Conservation (phyloP, 352 stramenopile genomes). For the Globisporangium cylindrosporum region DNA sequence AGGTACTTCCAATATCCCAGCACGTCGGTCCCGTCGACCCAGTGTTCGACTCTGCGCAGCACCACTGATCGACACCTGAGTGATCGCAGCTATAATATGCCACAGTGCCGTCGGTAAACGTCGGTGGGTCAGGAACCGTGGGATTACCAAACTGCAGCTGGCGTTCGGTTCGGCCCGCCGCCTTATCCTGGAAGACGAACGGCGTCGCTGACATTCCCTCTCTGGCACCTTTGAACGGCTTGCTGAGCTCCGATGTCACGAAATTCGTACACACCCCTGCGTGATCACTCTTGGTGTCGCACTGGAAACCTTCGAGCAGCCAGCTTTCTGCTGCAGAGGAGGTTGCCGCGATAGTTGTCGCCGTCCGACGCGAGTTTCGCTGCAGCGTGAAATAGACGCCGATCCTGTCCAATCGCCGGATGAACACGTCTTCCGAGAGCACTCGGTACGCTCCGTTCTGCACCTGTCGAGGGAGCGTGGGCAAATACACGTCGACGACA, state of each 20-base stretch:
- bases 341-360: too few relatives aligned
- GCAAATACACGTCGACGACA: conserved; percentile 27
- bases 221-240: background rate
- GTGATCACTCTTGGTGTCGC: conserved; percentile 10
- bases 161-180: conserved; percentile 6
- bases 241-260: conserved; percentile 22
- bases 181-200: background rate
- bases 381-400: conserved; percentile 40
- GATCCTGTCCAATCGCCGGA: conserved; percentile 27
- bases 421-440: conserved; percentile 21
- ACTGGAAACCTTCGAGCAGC: conserved; percentile 46
- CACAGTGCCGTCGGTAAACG: conserved; percentile 21
- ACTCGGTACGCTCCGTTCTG: conserved; percentile 33
- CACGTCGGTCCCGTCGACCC: conserved; percentile 25
- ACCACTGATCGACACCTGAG: conserved; percentile 32
- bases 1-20: conserved; percentile 30
- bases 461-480: conserved; percentile 23
- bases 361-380: background rate
- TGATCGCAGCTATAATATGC: conserved; percentile 49
- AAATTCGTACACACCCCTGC: conserved; percentile 28
- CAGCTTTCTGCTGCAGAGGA: conserved; percentile 16
- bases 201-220: background rate
- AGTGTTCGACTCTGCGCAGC: conserved; percentile 35
- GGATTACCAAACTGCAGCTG: conserved; percentile 42
- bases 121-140: conserved; percentile 17